Conservation (phyloP, 2,329 filamentous ascomycete species). For the Fusarium solani-melongenae region DNA sequence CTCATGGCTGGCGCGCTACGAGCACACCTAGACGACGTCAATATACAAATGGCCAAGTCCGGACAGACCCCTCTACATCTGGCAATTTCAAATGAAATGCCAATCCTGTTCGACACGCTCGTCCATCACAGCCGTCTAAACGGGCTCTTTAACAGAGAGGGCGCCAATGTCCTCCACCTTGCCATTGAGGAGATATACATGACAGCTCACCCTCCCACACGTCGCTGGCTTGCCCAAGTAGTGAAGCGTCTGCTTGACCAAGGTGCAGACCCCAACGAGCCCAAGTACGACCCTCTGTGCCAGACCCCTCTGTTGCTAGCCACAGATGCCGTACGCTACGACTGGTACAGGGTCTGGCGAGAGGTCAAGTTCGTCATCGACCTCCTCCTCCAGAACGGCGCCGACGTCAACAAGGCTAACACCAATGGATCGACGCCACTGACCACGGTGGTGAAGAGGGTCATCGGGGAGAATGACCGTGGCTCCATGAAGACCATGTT, state of each 20-base stretch:
- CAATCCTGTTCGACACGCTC: neutral
- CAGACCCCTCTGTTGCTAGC: neutral
- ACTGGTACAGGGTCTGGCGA: neutral
- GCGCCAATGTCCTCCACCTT: neutral
- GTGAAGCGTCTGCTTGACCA: neutral
- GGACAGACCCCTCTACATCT: neutral
- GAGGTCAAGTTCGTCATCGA: neutral
- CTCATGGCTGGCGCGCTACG: neutral
- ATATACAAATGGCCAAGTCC: neutral
- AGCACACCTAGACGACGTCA: rapidly evolving
- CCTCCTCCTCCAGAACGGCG: neutral
- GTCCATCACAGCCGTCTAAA: neutral
- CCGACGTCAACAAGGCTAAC: neutral
- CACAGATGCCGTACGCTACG: neutral
- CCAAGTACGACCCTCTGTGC: neutral
- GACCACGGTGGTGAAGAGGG: neutral
- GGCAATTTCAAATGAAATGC: neutral
- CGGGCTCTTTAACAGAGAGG: neutral
- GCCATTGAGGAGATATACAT: neutral
- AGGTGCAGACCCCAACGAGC: neutral
- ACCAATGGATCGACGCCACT: neutral
- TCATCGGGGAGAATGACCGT: neutral
- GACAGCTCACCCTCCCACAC: neutral
- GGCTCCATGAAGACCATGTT: neutral
- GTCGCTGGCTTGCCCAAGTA: neutral